These are phyloP conservation scores for Aleurites moluccanus DNA, from an alignment of 441 rosid species.

Conservation along the genomic window DNA sequence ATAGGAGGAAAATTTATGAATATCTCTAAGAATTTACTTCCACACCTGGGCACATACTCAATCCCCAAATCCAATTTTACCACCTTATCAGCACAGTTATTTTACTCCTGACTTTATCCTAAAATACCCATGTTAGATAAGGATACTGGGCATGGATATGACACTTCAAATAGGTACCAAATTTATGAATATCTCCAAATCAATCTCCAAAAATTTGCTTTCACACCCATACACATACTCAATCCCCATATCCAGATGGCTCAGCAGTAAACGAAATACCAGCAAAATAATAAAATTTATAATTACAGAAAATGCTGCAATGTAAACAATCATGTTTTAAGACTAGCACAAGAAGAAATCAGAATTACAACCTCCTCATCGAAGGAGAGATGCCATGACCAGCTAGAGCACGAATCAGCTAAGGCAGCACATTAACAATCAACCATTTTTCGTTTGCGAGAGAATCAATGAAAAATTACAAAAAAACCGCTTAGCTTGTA, in stretches of 20 bases:
- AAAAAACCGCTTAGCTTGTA: not conserved
- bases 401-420: not conserved
- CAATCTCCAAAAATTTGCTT: not conserved
- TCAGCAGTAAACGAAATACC: not conserved
- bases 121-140: not conserved
- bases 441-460: not conserved
- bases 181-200: not conserved
- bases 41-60: not conserved
- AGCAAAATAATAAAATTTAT: not conserved
- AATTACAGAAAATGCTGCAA: not conserved
- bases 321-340: not conserved
- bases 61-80: not conserved
- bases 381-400: not conserved
- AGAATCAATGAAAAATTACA: slow-evolving; percentile 14
- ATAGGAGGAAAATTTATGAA: not conserved
- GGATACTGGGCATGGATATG: not conserved
- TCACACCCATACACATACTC: not conserved
- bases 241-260: not conserved
- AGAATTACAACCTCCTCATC: not conserved
- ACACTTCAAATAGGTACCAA: not conserved
- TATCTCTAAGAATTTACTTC: not conserved
- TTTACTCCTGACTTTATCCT: not conserved
- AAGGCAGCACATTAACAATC: not conserved
- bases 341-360: not conserved
- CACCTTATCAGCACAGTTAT: not conserved